Evolutionary conservation across 257 asterid genomes (phyloP), one percentile per base, ranked within the genome.

Genomic region (Paulownia fortunei): DNA sequence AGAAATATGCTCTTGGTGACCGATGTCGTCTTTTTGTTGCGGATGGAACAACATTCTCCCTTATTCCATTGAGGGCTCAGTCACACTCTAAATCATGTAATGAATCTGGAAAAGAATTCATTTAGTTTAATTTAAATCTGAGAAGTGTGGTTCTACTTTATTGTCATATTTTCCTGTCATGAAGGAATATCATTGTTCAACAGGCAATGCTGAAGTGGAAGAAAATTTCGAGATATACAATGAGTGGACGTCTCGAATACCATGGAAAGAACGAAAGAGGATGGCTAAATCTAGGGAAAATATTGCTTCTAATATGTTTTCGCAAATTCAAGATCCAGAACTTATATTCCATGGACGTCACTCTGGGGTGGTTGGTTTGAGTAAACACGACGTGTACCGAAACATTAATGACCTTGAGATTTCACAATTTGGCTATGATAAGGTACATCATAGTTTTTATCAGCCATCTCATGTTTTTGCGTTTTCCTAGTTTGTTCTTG

Each of bases 1-100:
- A 80, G 82, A 95, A 95, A 81, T 95, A 95, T 67, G 84, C 67
- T 70, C 88, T 95, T 51, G 97, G 97, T 46, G 96, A 90, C 59
- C 84, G 63, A 49, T 95, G 96, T 59, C 94, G 99, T 52, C 98
- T 92, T 65, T 93, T 93, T 86, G 97, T 90, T 78, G 98, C 98
- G 27, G 98, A 95, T 86, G 99, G 99, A 46, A 88, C 99, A 34
- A 82, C 84, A 27, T 93, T 95, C 82, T 89, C 97, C 64, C 87
- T 91, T 77, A 76, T 82, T 74, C 97, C 98, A 42, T 67, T 73
- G 67, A 82, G 89, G 84, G 83, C 51, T 66, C 79, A 69, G 71
- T 68, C 88, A 55, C 78, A 73, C 71, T 82, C 82, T 76, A 65
- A 64, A 76, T 81, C 88, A 84, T 77, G 88, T 88, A 84, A 75